phyloP scores from a whole-genome alignment of 2,329 filamentous ascomycete genomes.

The Passalora sequoiae region DNA sequence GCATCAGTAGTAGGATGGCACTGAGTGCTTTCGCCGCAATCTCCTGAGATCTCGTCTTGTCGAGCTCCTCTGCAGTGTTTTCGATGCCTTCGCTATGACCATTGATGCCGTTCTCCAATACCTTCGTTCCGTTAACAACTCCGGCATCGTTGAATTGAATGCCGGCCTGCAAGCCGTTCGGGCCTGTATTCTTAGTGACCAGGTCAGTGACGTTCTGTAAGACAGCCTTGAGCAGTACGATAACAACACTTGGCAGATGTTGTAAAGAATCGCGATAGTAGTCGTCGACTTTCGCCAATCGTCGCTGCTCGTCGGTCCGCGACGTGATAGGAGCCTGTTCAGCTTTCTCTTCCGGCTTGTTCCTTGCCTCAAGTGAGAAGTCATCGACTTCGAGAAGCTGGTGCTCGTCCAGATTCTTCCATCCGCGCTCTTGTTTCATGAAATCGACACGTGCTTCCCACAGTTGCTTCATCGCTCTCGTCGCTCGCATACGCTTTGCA shows the following conservation, averaged over 20 bases:
- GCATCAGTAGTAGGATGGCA: conserved; percentile 75
- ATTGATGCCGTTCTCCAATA: conserved; percentile 36
- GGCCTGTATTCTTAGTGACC: conserved; percentile 54
- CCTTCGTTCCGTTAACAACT: conserved; percentile 31
- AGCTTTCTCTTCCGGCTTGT: conserved; percentile 32
- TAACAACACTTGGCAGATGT: conserved; percentile 84
- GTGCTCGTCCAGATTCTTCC: conserved; percentile 53
- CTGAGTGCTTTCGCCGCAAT: conserved; percentile 88
- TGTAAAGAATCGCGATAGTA: conserved; percentile 79
- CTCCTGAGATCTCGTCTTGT: conserved; percentile 74
- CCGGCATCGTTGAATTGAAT: conserved; percentile 36
- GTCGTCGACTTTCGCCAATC: conserved; percentile 58
- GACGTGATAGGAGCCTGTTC: conserved; percentile 25
- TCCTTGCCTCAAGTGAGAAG: conserved; percentile 24
- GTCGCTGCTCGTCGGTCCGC: conserved; percentile 26
- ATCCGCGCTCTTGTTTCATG: conserved; percentile 86
- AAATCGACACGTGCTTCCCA: conserved; percentile 93
- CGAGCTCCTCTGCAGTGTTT: conserved; percentile 62
- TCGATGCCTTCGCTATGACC: conserved; percentile 26
- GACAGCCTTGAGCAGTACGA: conserved; percentile 85
- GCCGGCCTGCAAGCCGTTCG: conserved; percentile 47
- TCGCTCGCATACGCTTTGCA: conserved; percentile 83
- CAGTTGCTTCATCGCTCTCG: conserved; percentile 81
- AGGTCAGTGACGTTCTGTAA: conserved; percentile 83
- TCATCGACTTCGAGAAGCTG: conserved; percentile 32